Base-by-base conservation (phyloP, 164 flowering plant genomes). In the Buxus sempervirens region DNA sequence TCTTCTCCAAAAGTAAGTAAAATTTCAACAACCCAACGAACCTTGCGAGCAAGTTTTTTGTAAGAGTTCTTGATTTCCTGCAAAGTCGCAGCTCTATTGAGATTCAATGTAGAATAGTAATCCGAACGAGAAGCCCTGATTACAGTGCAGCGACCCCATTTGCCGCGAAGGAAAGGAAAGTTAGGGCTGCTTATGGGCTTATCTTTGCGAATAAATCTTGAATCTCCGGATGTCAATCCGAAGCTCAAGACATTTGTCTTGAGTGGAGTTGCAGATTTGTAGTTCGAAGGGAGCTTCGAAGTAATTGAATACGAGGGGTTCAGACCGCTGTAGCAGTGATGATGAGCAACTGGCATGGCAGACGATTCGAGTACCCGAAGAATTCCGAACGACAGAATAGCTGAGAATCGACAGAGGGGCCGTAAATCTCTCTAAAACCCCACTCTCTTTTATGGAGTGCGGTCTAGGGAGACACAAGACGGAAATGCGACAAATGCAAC, bases 21-120 rank as follows among this genome's bases (percentile, higher is more conserved):
- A 45, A 45, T 45, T 10, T 10, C 18, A 13, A 41, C 41, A 32
- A 38, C n/a, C 0, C 25, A 38, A 38, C 59, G 23, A 53, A 95
- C 99, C 96, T 89, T 77, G 32, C 93, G 96, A 73, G 99, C 97
- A 26, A 92, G 97, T 45, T 83, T 89, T 16, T 87, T 76, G 71
- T 90, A 95, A 60, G 99, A 76, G 72, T 72, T 60, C 81, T 95
- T 95, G 71, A 95, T 89, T 62, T 95, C 97, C 74, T 82, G 87
- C 79, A 88, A 78, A 0, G 90, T 74, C 18, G 99, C 97, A 71
- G 80, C 80, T 57, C 86, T 80, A 15, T 72, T 51, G 48, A 95
- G 82, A 60, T 86, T 81, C 73, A 92, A 76, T 12, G 86, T 83
- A 20, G 89, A 74, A 51, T 92, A 92, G 77, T 89, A 81, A 75